phyloP scores from a whole-genome alignment of 345 rosid genomes.

The Brassica nigra region DNA sequence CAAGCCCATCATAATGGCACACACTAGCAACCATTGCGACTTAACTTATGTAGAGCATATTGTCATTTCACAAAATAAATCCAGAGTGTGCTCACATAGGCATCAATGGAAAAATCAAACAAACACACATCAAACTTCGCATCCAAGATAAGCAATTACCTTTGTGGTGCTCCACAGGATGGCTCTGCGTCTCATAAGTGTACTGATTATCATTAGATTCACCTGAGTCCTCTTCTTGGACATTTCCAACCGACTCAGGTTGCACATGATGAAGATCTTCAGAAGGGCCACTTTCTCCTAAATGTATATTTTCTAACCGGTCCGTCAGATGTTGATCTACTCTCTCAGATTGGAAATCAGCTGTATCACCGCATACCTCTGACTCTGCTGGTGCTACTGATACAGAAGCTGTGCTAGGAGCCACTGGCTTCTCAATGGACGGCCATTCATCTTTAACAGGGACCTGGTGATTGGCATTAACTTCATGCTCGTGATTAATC shows the following conservation, averaged over 20 bases:
- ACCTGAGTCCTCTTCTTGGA: constrained; percentile 58
- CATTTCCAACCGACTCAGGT: constrained; percentile 52
- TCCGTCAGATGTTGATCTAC: constrained; percentile 50
- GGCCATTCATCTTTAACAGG: constrained; percentile 59
- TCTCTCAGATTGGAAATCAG: constrained; percentile 55
- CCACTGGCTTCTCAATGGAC: constrained; percentile 57
- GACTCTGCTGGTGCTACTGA: constrained; percentile 50
- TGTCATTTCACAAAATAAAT: background rate
- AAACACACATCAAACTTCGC: background rate
- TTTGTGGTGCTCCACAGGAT: constrained; percentile 58
- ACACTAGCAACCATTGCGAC: background rate
- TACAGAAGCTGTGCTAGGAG: constrained; percentile 46
- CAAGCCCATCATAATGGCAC: too few relatives aligned
- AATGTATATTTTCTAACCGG: constrained; percentile 55
- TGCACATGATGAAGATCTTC: constrained; percentile 49
- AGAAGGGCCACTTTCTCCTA: constrained; percentile 49
- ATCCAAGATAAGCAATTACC: constrained; percentile 39
- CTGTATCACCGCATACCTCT: constrained; percentile 48
- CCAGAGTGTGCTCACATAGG: background rate
- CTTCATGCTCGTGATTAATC: constrained; percentile 43
- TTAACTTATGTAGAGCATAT: background rate
- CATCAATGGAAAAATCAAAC: background rate
- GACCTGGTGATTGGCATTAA: constrained; percentile 42
- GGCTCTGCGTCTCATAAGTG: constrained; percentile 56
- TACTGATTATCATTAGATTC: constrained; percentile 57